Evolutionary conservation across 202 grass and related monocot genomes (phyloP), one percentile per base, ranked within the genome.

Genomic region (Miscanthus sacchariflorus): DNA sequence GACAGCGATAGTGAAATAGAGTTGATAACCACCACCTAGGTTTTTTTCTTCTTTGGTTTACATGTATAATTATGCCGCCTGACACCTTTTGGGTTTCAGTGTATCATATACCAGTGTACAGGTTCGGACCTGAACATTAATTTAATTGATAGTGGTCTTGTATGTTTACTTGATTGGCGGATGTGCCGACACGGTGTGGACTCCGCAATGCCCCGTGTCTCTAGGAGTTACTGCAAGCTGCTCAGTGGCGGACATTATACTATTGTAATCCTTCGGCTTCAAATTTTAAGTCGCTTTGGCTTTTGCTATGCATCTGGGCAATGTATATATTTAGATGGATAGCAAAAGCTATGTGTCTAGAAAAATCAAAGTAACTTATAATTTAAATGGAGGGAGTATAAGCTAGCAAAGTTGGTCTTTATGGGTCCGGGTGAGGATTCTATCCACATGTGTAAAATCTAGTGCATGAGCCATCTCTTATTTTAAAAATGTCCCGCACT

Each of bases 91-190:
- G 78, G 68, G 84, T 88, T 90, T 79, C 81, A 52, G 68, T 85
- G 87, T 90, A 91, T 92, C 91, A 88, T 90, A 93, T 90, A 93
- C 91, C 91, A 71, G 73, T 96, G 91, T 96, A 96, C 91, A 96
- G 91, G 79, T 96, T 92, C 48, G 91, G 85, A 92, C 91, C 87
- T 92, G 91, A 91, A 92, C 61, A 89, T 92, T 84, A 90, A 93
- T 95, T 93, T 93, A 91, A 89, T 88, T 90, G 72, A 91, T 91
- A 89, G 43, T 43, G 84, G 75, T 67, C 83, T 42, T 91, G 83
- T 83, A 87, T 88, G 78, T 83, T 72, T 77, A 82, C 64, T 85
- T 74, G 70, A 69, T 61, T 81, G 66, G 17, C 12, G 43, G 21
- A 45, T 81, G 78, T 77, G 39, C 84, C 74, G 15, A 27, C 36